Evolutionary conservation across 2,329 filamentous ascomycete species (phyloP).

Genomic region (Aspergillus chevalieri): DNA sequence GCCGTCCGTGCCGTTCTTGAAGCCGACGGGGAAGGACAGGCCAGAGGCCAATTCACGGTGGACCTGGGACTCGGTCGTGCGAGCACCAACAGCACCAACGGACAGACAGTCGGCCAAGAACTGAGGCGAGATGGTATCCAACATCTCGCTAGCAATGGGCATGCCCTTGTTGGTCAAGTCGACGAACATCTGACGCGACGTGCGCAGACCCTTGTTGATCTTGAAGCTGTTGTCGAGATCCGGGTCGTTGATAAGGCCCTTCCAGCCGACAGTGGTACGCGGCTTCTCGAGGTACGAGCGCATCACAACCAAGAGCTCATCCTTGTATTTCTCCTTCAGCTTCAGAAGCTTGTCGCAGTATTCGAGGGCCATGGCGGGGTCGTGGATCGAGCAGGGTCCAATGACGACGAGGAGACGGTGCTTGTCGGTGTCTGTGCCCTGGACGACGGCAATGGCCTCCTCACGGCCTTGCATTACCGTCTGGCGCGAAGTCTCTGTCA

Average conservation of each 20-base stretch:
- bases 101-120: conserved; percentile 90
- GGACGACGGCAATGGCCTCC: conserved; percentile 56
- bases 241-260: conserved; percentile 96
- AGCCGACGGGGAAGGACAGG: conserved; percentile 92
- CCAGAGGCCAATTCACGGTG: conserved; percentile 92
- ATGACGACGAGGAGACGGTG: conserved; percentile 70
- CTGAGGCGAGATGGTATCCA: conserved; percentile 96
- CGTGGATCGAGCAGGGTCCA: conserved; percentile 95
- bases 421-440: conserved; percentile 49
- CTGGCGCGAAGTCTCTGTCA: conserved; percentile 36
- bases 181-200: conserved; percentile 84
- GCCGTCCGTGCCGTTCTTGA: conserved; percentile 99
- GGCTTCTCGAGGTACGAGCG: conserved; percentile 98
- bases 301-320: conserved; percentile 93
- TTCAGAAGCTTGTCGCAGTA: conserved; percentile 81
- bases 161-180: conserved; percentile 88
- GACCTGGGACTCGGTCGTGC: conserved; percentile 92
- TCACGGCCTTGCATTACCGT: conserved; percentile 56
- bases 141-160: conserved; percentile 95
- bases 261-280: conserved; percentile 96
- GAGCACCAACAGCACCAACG: conserved; percentile 87
- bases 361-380: conserved; percentile 80
- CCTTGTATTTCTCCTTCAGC: conserved; percentile 79
- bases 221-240: conserved; percentile 98
- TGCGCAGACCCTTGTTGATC: conserved; percentile 92